Percentiles rank a stretch among this genome's conserved stretches.
Evolutionary conservation across 2,329 filamentous ascomycete genomes (phyloP).

Genomic region (Penicillium sumatraense): DNA sequence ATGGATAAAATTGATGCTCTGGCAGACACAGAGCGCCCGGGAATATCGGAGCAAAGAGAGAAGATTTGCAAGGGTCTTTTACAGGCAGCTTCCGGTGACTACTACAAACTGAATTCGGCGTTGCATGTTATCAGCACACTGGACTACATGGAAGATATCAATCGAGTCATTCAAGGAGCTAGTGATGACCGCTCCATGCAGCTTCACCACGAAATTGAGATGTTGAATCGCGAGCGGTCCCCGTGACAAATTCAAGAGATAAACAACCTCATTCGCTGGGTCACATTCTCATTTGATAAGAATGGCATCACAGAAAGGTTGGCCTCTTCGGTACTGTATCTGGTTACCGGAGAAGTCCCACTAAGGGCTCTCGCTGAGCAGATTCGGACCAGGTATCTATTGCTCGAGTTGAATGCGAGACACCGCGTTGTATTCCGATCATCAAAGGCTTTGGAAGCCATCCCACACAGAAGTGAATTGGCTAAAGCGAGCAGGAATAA

Average conservation of each 20-base stretch:
- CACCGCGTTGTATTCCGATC: conserved; percentile 23
- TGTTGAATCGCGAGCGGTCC: not conserved
- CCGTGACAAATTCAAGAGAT: not conserved
- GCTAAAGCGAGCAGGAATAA: not conserved
- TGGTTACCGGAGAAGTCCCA: not conserved
- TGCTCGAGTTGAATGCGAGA: conserved; percentile 23
- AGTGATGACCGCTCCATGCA: not conserved
- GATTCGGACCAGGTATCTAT: not conserved
- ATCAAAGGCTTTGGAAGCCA: conserved; percentile 15
- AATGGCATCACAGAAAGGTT: not conserved
- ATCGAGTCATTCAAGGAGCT: not conserved
- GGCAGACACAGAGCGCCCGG: not conserved
- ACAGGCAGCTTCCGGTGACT: not conserved
- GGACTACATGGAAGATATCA: not conserved
- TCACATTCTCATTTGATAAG: not conserved
- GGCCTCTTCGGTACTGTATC: not conserved
- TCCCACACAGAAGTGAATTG: conserved; percentile 10
- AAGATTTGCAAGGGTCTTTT: not conserved
- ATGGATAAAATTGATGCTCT: not conserved
- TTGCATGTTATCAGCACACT: not conserved
- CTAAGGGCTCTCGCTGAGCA: not conserved
- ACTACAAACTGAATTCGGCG: not conserved
- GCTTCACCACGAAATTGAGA: not conserved
- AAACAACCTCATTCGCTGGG: not conserved
- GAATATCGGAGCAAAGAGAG: not conserved